These are phyloP conservation scores for Crinitomyces ghanaensis DNA, from an alignment of 805 yeast species.

Conservation along the genomic window DNA sequence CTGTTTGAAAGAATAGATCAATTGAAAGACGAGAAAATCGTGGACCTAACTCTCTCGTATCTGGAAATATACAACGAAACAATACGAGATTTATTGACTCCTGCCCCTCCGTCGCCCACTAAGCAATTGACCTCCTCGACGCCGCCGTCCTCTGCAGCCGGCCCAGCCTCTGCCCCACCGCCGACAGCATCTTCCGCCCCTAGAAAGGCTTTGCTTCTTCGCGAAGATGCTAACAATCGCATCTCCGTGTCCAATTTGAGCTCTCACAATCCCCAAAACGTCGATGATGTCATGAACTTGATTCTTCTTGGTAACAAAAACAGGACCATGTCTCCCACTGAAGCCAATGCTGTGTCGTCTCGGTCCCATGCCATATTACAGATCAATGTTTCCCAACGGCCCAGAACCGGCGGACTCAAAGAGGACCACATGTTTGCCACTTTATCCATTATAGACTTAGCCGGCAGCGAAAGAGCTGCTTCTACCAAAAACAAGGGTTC, in stretches of 20 bases:
- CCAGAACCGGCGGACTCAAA: slow-evolving; percentile 47
- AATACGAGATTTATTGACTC: slow-evolving; percentile 64
- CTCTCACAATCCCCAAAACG: slow-evolving; percentile 40
- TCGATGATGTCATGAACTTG: slow-evolving; percentile 43
- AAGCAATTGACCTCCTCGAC: slow-evolving; percentile 32
- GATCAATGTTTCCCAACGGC: slow-evolving; percentile 52
- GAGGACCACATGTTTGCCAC: slow-evolving; percentile 71
- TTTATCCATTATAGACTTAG: slow-evolving; percentile 77
- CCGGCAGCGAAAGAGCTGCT: slow-evolving; percentile 92
- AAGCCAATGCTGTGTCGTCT: slow-evolving; percentile 82
- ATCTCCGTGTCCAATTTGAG: slow-evolving; percentile 66
- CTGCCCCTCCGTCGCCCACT: too few relatives aligned
- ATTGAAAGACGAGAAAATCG: slow-evolving; percentile 38
- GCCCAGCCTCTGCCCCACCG: slow-evolving; percentile 30
- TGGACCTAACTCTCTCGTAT: slow-evolving; percentile 53
- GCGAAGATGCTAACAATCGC: slow-evolving; percentile 59
- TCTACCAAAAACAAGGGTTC: slow-evolving; percentile 78
- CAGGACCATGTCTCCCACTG: slow-evolving; percentile 78
- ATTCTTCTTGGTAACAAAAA: slow-evolving; percentile 60
- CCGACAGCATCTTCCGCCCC: slow-evolving; percentile 4
- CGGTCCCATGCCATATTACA: slow-evolving; percentile 92
- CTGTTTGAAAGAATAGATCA: slow-evolving; percentile 52
- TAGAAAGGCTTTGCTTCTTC: slow-evolving; percentile 29
- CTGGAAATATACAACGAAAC: slow-evolving; percentile 88
- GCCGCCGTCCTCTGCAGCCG: too few relatives aligned